Evolutionary conservation across 805 yeast species (phyloP), one percentile per base, ranked within the genome.

Genomic region (Ascoidea asiatica): DNA sequence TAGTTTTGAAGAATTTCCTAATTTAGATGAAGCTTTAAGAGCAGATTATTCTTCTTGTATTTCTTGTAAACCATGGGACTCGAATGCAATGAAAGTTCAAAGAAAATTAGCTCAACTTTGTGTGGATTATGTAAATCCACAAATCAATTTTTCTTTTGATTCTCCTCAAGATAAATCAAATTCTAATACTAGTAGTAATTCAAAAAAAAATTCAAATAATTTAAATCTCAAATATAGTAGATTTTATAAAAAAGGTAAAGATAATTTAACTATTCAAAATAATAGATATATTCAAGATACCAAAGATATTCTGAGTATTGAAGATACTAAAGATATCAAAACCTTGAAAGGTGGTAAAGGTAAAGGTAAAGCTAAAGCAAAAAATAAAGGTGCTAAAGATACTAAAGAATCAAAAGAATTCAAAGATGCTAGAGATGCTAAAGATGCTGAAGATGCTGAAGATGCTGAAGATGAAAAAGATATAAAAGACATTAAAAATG

Each of bases 121-220:
- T 18, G 81, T 81, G 6, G 68, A 66, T 15, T 51, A 66, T 21
- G 75, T 80, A 48, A 81, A 81, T 56, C 55, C 66, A 40, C 59
- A 65, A 38, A 76, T 81, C 44, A 83, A 83, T 1, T 77, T 79
- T 50, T 62, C 71, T 45, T 67, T 72, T 4, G 0, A 54, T 72
- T 43, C 52, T 70, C 52, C 70, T 63, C 43, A 76, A 69, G 43
- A 70, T 68, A 41, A 69, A 65, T 43, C 69, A 64, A 8, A n/a
- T 23, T 21, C 35, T 36, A 53, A 54, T 42, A 65, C 67, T 45
- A 58, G 59, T 22, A 19, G 19, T 19, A 15, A 13, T 17, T 19
- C 8, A 15, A 37, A 20, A 13, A 23, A 29, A 19, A 17, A 40
- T 43, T 7, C 33, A 55, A 41, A 52, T 51, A 39, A 55, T 52